phyloP scores from a whole-genome alignment of 2,329 filamentous ascomycete species.

The Thelonectria discophora region DNA sequence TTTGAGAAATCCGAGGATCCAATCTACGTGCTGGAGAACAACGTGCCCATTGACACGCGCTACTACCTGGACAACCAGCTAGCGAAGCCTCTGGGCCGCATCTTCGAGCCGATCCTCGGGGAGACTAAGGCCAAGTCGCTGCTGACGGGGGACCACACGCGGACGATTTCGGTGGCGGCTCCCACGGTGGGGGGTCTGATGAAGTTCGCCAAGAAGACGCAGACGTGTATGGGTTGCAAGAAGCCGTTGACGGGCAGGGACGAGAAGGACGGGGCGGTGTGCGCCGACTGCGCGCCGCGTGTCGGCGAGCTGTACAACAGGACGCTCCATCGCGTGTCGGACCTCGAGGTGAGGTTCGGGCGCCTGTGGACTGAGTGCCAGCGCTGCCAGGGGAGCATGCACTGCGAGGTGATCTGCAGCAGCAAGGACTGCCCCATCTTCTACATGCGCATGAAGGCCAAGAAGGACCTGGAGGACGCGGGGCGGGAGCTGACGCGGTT shows the following conservation, averaged over 20 bases:
- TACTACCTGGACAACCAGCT: slow-evolving; percentile 99
- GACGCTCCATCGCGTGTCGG: slow-evolving; percentile 85
- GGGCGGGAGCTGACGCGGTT: slow-evolving; percentile 91
- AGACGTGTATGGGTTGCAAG: slow-evolving; percentile 99
- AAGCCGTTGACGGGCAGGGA: slow-evolving; percentile 85
- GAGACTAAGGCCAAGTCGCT: slow-evolving; percentile 89
- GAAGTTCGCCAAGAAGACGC: slow-evolving; percentile 98
- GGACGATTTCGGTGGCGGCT: slow-evolving; percentile 91
- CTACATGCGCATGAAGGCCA: slow-evolving; percentile 99
- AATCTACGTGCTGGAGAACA: slow-evolving; percentile 96
- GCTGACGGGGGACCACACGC: slow-evolving; percentile 91
- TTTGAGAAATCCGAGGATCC: slow-evolving; percentile 98
- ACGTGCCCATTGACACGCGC: slow-evolving; percentile 95
- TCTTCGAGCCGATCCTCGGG: slow-evolving; percentile 97
- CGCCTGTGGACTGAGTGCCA: slow-evolving; percentile 98
- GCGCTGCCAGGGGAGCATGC: slow-evolving; percentile 95
- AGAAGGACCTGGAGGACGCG: slow-evolving; percentile 97
- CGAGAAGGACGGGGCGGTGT: slow-evolving; percentile 87
- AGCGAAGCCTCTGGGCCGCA: slow-evolving; percentile 90
- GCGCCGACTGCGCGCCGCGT: slow-evolving; percentile 82
- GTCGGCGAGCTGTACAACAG: slow-evolving; percentile 94
- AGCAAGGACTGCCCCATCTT: slow-evolving; percentile 98
- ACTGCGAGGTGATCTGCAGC: slow-evolving; percentile 97
- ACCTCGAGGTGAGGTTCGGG: slow-evolving; percentile 92
- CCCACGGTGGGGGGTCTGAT: slow-evolving; percentile 93